These are phyloP conservation scores for Sordariomycetes sp. DNA, from an alignment of 2,329 filamentous ascomycete genomes.

Conservation along the genomic window DNA sequence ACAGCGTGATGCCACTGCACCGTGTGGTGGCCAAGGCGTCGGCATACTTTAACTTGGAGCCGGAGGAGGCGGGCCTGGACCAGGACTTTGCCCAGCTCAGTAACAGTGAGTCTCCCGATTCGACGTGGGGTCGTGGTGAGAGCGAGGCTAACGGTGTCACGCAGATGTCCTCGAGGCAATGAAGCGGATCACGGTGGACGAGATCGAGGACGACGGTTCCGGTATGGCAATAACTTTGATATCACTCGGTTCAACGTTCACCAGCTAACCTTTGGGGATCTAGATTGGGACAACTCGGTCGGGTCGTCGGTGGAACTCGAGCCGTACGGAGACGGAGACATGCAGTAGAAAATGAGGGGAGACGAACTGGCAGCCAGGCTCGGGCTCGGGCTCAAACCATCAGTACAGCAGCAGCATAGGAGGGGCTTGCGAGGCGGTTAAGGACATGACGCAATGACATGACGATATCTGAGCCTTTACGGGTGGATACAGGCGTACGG, in stretches of 20 bases:
- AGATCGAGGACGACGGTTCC: slow-evolving; percentile 47
- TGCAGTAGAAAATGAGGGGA: neutral
- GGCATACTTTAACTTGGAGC: slow-evolving; percentile 23
- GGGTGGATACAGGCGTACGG: neutral
- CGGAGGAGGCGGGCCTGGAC: slow-evolving; percentile 15
- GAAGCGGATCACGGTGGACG: slow-evolving; percentile 42
- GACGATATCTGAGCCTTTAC: neutral
- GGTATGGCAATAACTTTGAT: slow-evolving; percentile 31
- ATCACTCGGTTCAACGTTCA: neutral
- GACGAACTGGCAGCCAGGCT: neutral
- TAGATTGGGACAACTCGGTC: slow-evolving; percentile 46
- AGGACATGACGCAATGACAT: neutral
- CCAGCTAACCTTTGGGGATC: neutral
- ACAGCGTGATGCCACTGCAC: slow-evolving; percentile 29
- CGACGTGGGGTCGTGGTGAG: neutral
- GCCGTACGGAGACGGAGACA: slow-evolving; percentile 18
- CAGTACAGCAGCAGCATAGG: neutral
- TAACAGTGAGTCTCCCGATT: slow-evolving; percentile 19
- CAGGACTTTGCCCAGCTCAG: slow-evolving; percentile 21
- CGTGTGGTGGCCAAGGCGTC: slow-evolving; percentile 30
- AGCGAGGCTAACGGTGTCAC: neutral
- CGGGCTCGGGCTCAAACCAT: no score
- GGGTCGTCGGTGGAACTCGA: slow-evolving; percentile 42
- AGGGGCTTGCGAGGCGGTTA: neutral
- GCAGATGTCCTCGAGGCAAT: slow-evolving; percentile 36